These are phyloP conservation scores for Petunia hybrid DNA, from an alignment of 305 asterid species.

Conservation along the genomic window DNA sequence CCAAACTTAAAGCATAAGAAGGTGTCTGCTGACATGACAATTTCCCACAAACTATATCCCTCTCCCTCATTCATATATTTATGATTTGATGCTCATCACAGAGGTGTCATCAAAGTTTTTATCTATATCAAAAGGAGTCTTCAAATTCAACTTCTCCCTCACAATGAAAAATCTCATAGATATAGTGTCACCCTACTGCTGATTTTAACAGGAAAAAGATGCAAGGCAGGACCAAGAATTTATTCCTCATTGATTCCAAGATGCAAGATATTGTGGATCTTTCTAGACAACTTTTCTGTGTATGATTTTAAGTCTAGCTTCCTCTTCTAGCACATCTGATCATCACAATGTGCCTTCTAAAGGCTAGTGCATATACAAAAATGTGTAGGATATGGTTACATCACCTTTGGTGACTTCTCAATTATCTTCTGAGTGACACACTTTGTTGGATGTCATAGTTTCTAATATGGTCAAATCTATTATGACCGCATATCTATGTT, in stretches of 20 bases:
- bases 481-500: too few species aligned
- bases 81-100: slow-evolving; percentile 34
- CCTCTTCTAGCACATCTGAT: too few species aligned
- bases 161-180: background rate
- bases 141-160: background rate
- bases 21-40: background rate
- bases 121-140: background rate
- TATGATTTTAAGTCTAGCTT: too few species aligned
- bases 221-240: background rate
- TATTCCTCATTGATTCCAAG: background rate
- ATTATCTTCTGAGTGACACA: too few species aligned
- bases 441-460: too few species aligned
- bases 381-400: too few species aligned
- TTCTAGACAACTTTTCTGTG: too few species aligned
- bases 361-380: too few species aligned
- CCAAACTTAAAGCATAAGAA: background rate
- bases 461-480: too few species aligned
- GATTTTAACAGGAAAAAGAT: background rate
- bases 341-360: too few species aligned
- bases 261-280: background rate
- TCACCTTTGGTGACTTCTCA: too few species aligned
- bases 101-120: slow-evolving; percentile 18
- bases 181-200: background rate
- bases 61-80: slow-evolving; percentile 11
- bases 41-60: background rate